Evolutionary conservation across 139 green algal genomes (phyloP).

Genomic region (Spirogloea muscicola): DNA sequence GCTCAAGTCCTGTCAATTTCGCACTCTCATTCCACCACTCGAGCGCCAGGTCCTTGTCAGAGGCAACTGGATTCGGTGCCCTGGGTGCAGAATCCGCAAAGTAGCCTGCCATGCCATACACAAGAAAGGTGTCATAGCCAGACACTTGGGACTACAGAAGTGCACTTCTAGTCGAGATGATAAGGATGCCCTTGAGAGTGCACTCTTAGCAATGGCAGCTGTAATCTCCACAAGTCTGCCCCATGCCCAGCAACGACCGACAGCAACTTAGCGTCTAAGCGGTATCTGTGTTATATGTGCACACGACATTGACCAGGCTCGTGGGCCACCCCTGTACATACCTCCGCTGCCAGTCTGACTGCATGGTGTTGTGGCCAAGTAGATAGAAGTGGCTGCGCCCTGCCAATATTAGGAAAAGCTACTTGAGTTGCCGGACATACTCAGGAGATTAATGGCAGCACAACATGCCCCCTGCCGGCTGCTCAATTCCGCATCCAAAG

Average conservation of each 20-base stretch:
- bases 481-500: too few species aligned
- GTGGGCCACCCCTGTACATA: background rate
- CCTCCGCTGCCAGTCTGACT: conserved; percentile 16
- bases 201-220: too few species aligned
- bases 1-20: too few species aligned
- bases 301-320: background rate
- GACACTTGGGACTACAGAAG: background rate
- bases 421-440: too few species aligned
- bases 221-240: too few species aligned
- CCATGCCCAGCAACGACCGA: background rate
- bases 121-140: too few species aligned
- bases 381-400: conserved; percentile 22
- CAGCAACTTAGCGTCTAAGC: background rate
- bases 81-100: conserved; percentile 16
- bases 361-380: conserved; percentile 18
- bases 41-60: background rate
- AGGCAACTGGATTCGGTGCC: conserved; percentile 14
- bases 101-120: too few species aligned
- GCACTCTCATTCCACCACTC: conserved; percentile 27
- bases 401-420: background rate
- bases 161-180: background rate
- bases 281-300: background rate
- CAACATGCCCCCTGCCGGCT: too few species aligned
- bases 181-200: background rate
- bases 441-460: background rate